Evolutionary conservation across 495 filamentous ascomycete species (phyloP).

Genomic region (Neohortaea acidophila): DNA sequence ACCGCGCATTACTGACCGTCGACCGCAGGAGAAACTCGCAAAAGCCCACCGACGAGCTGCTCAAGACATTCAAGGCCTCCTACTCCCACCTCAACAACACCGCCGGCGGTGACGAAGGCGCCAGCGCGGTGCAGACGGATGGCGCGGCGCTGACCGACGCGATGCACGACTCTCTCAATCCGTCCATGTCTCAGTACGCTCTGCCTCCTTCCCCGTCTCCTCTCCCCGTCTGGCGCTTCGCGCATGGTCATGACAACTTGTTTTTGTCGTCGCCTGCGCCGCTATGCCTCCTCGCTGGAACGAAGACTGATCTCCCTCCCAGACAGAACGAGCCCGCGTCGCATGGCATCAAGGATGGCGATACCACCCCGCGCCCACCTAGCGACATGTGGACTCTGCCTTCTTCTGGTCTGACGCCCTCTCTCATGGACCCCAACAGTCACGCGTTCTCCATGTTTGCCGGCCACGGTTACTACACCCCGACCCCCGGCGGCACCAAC

Average conservation of each 20-base stretch:
- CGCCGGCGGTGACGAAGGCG: constrained; percentile 30
- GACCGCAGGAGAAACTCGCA: constrained; percentile 57
- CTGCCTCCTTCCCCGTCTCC: no score
- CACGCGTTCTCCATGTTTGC: constrained; percentile 64
- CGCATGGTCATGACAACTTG: no score
- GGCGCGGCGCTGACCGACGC: constrained; percentile 25
- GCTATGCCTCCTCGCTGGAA: no score
- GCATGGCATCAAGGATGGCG: constrained; percentile 56
- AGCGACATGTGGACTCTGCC: constrained; percentile 63
- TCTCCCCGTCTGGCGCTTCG: no score
- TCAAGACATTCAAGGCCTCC: constrained; percentile 64
- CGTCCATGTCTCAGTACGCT: no score
- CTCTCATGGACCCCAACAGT: constrained; percentile 69
- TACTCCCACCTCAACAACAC: constrained; percentile 41
- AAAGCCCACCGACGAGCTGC: constrained; percentile 73
- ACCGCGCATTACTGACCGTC: background rate
- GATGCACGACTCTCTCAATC: no score
- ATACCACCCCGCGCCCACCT: constrained; percentile 60
- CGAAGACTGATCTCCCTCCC: constrained; percentile 50
- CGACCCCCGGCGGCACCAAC: constrained; percentile 72
- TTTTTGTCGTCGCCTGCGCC: no score
- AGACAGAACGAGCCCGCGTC: constrained; percentile 31
- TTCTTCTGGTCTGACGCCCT: constrained; percentile 42
- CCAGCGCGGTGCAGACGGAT: constrained; percentile 17
- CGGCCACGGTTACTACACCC: constrained; percentile 79